Percentiles rank a stretch among this genome's conserved stretches.
These are phyloP conservation scores for Phytophthora vignae DNA, from an alignment of 352 stramenopile species.

Conservation along the genomic window DNA sequence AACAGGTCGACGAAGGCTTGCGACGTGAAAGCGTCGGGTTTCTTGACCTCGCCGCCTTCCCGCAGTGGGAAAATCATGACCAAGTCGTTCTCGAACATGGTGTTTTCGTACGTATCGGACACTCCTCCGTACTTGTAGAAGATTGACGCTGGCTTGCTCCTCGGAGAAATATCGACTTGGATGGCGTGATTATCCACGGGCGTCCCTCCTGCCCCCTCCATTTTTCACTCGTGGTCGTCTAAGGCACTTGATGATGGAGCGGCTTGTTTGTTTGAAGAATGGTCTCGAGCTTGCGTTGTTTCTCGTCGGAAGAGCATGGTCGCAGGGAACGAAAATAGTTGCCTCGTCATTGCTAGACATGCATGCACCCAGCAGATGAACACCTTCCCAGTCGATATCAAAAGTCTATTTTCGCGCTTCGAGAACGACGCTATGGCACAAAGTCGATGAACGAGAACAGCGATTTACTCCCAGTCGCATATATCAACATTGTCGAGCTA, in stretches of 20 bases:
- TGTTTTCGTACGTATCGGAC: conserved; percentile 48
- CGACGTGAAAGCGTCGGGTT: conserved; percentile 55
- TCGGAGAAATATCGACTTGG: conserved; percentile 41
- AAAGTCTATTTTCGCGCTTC: background rate
- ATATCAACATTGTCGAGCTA: too few relatives aligned
- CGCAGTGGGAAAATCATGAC: conserved; percentile 78
- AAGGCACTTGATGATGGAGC: background rate
- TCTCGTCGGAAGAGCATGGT: conserved; percentile 6
- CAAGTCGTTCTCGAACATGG: conserved; percentile 71
- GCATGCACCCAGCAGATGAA: conserved; percentile 3
- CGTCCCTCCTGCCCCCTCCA: conserved; percentile 14
- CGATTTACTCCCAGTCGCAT: too few relatives aligned
- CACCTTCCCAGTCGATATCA: background rate
- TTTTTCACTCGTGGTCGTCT: background rate
- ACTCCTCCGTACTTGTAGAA: conserved; percentile 29
- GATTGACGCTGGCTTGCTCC: conserved; percentile 37
- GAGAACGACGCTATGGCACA: too few relatives aligned
- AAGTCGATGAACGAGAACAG: too few relatives aligned
- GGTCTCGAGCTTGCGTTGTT: background rate
- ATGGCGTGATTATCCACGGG: conserved; percentile 37
- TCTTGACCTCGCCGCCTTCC: conserved; percentile 63
- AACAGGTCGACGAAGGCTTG: conserved; percentile 67
- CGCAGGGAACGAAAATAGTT: conserved; percentile 32
- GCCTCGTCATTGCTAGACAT: background rate
- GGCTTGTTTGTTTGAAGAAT: conserved; percentile 39